These are phyloP conservation scores for Aspergillus aculeatus DNA, from an alignment of 2,329 filamentous ascomycete species.

Conservation along the genomic window DNA sequence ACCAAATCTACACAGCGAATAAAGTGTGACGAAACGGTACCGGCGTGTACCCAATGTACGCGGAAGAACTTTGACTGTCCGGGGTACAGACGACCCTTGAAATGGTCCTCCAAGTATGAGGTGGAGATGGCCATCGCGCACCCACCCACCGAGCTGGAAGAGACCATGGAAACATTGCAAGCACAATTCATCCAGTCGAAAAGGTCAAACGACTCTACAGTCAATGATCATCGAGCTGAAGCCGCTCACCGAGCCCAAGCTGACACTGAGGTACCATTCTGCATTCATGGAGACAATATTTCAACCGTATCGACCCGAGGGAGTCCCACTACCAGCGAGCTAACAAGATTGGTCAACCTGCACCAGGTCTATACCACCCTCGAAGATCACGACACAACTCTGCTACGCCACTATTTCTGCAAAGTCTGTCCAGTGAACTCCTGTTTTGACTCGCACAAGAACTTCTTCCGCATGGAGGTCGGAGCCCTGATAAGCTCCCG, in stretches of 20 bases:
- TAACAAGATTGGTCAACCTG: no score
- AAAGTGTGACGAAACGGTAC: conserved; percentile 11
- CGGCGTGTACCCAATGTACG: conserved; percentile 9
- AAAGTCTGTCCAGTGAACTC: no score
- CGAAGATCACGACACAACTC: background rate
- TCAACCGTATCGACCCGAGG: background rate
- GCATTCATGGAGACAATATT: background rate
- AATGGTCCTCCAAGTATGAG: conserved; percentile 15
- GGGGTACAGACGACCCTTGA: conserved; percentile 8
- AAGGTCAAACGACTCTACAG: no score
- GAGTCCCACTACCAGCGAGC: no score
- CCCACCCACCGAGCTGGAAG: background rate
- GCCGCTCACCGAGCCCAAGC: no score
- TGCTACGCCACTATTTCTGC: background rate
- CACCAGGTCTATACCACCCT: no score
- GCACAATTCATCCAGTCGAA: background rate
- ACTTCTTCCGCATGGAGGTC: no score
- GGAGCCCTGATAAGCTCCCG: no score
- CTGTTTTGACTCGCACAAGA: no score
- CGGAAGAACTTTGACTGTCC: conserved; percentile 7
- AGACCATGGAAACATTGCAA: no score
- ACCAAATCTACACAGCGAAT: background rate
- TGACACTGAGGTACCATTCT: no score
- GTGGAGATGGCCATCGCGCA: background rate
- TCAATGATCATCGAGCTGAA: no score